phyloP scores from a whole-genome alignment of 108 stramenopile species.

The Hondaea fermentalgiana region DNA sequence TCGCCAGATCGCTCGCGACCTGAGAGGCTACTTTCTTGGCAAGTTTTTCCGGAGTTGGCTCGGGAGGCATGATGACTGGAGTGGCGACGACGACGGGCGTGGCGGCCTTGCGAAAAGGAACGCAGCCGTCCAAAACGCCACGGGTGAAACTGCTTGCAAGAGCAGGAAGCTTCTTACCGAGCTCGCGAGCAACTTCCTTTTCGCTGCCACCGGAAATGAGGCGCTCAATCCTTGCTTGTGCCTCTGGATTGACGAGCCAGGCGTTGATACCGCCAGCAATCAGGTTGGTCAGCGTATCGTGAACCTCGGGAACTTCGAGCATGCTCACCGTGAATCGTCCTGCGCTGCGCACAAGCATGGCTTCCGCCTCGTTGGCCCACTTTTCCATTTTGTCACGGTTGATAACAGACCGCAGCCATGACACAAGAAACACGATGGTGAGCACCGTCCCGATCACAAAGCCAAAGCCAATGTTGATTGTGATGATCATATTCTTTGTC shows the following conservation, averaged over 20 bases:
- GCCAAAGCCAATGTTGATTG: not conserved
- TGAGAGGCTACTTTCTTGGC: too few relatives aligned
- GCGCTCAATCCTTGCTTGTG: not conserved
- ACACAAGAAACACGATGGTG: not conserved
- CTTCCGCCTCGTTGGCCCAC: not conserved
- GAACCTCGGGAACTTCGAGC: not conserved
- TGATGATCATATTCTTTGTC: not conserved
- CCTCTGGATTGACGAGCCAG: constrained; percentile 5
- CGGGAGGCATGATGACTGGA: not conserved
- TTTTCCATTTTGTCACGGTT: not conserved
- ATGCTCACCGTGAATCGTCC: not conserved
- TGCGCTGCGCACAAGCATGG: not conserved
- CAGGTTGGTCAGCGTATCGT: not conserved
- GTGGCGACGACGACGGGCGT: not conserved
- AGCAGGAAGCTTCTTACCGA: not conserved
- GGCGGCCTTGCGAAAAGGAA: not conserved
- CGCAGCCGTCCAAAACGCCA: not conserved
- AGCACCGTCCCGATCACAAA: not conserved
- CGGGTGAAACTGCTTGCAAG: not conserved
- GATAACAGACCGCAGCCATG: not conserved
- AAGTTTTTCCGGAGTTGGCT: not conserved
- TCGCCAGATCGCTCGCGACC: too few relatives aligned
- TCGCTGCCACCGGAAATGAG: not conserved
- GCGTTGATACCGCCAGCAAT: constrained; percentile 17
- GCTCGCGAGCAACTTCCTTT: not conserved